Conservation (phyloP, 345 rosid species). For the Citrus trifoliata region DNA sequence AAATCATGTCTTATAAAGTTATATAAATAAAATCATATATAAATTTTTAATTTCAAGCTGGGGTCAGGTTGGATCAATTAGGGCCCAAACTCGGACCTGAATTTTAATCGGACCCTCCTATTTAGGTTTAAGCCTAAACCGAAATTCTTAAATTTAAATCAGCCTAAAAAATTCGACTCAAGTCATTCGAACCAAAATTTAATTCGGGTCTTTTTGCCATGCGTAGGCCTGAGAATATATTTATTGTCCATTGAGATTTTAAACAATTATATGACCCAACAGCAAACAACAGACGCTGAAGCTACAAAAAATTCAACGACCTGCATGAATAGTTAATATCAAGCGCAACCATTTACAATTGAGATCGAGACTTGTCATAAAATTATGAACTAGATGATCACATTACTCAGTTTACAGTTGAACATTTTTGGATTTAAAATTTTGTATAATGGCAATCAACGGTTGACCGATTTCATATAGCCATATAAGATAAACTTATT, state of each 20-base stretch:
- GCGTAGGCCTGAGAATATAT: no score
- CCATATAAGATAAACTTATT: not conserved
- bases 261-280: not conserved
- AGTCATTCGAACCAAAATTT: accelerated
- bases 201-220: no score
- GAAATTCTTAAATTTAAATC: no score
- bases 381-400: not conserved
- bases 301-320: not conserved
- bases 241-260: not conserved
- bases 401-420: not conserved
- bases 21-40: no score
- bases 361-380: slow-evolving; percentile 3
- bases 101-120: no score
- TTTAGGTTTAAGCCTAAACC: no score
- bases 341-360: not conserved
- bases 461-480: not conserved
- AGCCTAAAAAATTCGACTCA: accelerated
- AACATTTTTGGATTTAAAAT: not conserved
- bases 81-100: no score
- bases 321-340: not conserved
- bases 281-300: not conserved
- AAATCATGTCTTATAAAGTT: no score
- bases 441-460: not conserved
- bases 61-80: no score
- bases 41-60: no score